A percentile compares a stretch with the other conserved stretches of the same genome.
Conservation (phyloP, 2,329 filamentous ascomycete genomes). For the Hortaea sp. region DNA sequence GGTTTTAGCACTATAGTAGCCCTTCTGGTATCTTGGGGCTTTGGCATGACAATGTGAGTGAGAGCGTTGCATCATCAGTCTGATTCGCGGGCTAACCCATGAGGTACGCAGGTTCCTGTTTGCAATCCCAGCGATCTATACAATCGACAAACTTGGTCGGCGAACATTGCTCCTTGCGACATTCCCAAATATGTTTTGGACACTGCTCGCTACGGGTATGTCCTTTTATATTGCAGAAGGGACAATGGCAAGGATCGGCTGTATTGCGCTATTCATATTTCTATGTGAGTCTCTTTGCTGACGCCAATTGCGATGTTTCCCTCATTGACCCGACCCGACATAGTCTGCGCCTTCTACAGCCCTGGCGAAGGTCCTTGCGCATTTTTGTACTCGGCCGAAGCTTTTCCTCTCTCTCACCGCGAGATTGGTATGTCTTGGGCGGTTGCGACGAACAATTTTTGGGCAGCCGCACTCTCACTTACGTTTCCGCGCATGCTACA, state of each 20-base stretch:
- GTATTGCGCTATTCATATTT: slow-evolving; percentile 42
- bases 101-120: slow-evolving; percentile 38
- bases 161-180: slow-evolving; percentile 40
- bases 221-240: slow-evolving; percentile 41
- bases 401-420: no score
- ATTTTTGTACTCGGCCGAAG: no score
- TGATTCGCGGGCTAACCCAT: no score
- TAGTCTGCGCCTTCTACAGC: slow-evolving; percentile 25
- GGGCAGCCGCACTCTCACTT: no score
- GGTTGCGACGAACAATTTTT: no score
- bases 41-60: slow-evolving; percentile 36
- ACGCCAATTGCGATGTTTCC: no score
- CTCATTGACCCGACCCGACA: no score
- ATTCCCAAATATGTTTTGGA: slow-evolving; percentile 42
- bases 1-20: slow-evolving; percentile 26
- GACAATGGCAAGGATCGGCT: slow-evolving; percentile 30
- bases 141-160: slow-evolving; percentile 40
- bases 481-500: background rate
- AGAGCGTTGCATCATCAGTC: no score
- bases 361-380: slow-evolving; percentile 35
- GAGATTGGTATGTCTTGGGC: no score
- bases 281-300: no score
- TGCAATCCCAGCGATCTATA: slow-evolving; percentile 25
- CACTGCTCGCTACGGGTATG: slow-evolving; percentile 38
- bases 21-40: slow-evolving; percentile 33